phyloP scores from a whole-genome alignment of 2,329 filamentous ascomycete genomes.

The Didymella segeticola region DNA sequence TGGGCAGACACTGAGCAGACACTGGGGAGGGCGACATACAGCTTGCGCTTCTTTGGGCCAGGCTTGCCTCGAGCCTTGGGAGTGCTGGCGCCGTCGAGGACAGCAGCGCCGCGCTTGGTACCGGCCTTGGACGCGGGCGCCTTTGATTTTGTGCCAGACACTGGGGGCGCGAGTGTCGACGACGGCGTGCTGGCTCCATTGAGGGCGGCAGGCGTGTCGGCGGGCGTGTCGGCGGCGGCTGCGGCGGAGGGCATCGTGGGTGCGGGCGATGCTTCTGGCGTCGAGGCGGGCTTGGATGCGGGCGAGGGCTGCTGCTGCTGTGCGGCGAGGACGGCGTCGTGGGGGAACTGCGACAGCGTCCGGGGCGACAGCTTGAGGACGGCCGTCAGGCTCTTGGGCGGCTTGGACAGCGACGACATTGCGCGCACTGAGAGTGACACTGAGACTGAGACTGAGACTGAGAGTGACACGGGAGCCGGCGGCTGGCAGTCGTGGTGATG shows the following conservation, averaged over 20 bases:
- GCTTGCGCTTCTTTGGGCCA: slow-evolving; percentile 89
- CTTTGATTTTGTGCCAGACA: slow-evolving; percentile 74
- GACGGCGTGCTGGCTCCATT: slow-evolving; percentile 45
- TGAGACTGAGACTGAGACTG: too few species aligned
- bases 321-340: too few species aligned
- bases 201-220: slow-evolving; percentile 49
- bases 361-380: slow-evolving; percentile 43
- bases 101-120: slow-evolving; percentile 63
- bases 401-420: slow-evolving; percentile 34
- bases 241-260: slow-evolving; percentile 46
- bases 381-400: slow-evolving; percentile 42
- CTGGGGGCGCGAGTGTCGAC: slow-evolving; percentile 56
- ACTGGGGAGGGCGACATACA: slow-evolving; percentile 66
- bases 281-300: slow-evolving; percentile 48
- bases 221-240: slow-evolving; percentile 48
- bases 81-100: slow-evolving; percentile 58
- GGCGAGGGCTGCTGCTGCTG: slow-evolving; percentile 30
- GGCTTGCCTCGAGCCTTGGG: slow-evolving; percentile 84
- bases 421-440: too few species aligned
- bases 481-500: too few species aligned
- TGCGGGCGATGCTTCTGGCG: slow-evolving; percentile 43
- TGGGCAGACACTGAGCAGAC: too few species aligned
- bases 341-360: slow-evolving; percentile 39
- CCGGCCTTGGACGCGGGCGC: slow-evolving; percentile 73
- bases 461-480: too few species aligned